These are phyloP conservation scores for Ophiostoma quercus DNA, from an alignment of 2,329 filamentous ascomycete genomes.

Conservation along the genomic window DNA sequence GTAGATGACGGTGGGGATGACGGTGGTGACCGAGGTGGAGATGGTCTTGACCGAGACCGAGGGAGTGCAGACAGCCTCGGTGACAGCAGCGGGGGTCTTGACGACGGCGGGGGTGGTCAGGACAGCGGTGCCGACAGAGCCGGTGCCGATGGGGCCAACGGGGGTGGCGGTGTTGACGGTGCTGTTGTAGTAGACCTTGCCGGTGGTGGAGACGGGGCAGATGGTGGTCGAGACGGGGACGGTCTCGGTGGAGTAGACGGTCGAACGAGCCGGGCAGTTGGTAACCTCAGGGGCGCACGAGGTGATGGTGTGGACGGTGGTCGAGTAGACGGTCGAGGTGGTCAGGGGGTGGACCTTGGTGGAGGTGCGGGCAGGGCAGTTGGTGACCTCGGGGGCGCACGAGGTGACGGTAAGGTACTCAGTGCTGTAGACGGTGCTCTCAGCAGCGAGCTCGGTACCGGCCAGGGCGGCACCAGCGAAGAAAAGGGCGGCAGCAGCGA, in stretches of 20 bases:
- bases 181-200: slow-evolving; percentile 27
- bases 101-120: slow-evolving; percentile 32
- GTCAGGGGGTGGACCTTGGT: slow-evolving; percentile 36
- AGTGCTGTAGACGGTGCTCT: slow-evolving; percentile 51
- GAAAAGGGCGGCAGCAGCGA: slow-evolving; percentile 45
- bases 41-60: slow-evolving; percentile 44
- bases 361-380: slow-evolving; percentile 42
- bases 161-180: slow-evolving; percentile 19
- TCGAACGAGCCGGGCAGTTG: slow-evolving; percentile 49
- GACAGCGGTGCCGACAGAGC: slow-evolving; percentile 31
- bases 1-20: slow-evolving; percentile 52
- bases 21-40: slow-evolving; percentile 53
- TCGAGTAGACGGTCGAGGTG: slow-evolving; percentile 48
- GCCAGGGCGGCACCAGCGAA: slow-evolving; percentile 45
- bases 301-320: slow-evolving; percentile 56
- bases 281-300: slow-evolving; percentile 55
- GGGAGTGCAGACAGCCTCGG: background rate
- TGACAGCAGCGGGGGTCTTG: slow-evolving; percentile 18
- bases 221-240: slow-evolving; percentile 44
- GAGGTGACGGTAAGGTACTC: slow-evolving; percentile 58
- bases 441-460: slow-evolving; percentile 27
- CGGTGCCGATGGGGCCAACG: slow-evolving; percentile 11
- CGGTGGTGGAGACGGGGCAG: slow-evolving; percentile 33
- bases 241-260: slow-evolving; percentile 37
- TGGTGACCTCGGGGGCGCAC: slow-evolving; percentile 49